Evolutionary conservation across 2,329 filamentous ascomycete species (phyloP).

Genomic region (Cyphellophora attinorum): DNA sequence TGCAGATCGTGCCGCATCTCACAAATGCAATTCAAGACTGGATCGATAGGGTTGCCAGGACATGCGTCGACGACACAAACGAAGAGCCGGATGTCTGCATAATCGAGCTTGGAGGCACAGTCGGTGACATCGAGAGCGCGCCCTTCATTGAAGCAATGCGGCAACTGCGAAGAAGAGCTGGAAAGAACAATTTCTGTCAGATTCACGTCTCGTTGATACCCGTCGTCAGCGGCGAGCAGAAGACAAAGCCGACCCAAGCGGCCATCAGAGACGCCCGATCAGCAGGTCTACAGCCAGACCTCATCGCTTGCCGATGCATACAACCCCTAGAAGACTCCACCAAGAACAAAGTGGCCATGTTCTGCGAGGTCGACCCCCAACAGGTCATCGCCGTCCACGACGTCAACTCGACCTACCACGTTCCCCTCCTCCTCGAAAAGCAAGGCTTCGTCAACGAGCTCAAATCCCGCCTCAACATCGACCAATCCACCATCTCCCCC

Average conservation of each 20-base stretch:
- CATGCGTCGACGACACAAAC: conserved; percentile 76
- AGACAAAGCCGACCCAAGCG: conserved; percentile 94
- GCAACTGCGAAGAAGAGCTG: conserved; percentile 63
- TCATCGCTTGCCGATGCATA: conserved; percentile 90
- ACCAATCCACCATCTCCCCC: conserved; percentile 44
- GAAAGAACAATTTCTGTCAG: conserved; percentile 72
- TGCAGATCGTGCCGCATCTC: conserved; percentile 87
- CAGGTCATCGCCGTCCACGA: conserved; percentile 84
- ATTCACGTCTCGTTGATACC: conserved; percentile 88
- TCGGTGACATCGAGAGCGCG: conserved; percentile 73
- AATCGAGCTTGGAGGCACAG: conserved; percentile 50
- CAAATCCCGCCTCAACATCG: conserved; percentile 54
- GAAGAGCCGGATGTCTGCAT: conserved; percentile 88
- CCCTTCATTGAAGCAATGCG: conserved; percentile 82
- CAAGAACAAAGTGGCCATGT: conserved; percentile 77
- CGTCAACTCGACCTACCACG: conserved; percentile 85
- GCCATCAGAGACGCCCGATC: conserved; percentile 77
- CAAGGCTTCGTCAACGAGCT: conserved; percentile 67
- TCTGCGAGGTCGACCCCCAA: conserved; percentile 75
- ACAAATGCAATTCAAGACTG: conserved; percentile 88
- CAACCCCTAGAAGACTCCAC: conserved; percentile 62
- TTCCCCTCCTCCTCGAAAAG: conserved; percentile 80
- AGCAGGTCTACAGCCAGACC: conserved; percentile 62
- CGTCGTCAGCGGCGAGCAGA: conserved; percentile 66
- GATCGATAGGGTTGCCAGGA: conserved; percentile 75